A percentile compares a stretch with the other conserved stretches of the same genome.
Evolutionary conservation across 2,329 filamentous ascomycete genomes (phyloP).

Genomic region (Epichloe festucae): DNA sequence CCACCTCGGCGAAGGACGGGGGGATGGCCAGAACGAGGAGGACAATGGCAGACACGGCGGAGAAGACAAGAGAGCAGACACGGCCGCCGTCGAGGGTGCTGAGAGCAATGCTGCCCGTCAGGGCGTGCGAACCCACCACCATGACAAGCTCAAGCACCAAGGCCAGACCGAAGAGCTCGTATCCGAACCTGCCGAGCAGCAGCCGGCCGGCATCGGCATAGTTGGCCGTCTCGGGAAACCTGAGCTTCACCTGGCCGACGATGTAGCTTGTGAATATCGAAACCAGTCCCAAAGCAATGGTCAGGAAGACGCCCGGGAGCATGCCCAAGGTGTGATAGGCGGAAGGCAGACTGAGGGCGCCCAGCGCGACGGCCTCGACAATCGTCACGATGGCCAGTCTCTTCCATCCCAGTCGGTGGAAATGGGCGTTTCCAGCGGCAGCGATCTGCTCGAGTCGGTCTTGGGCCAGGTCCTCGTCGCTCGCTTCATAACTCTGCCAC

Average conservation of each 20-base stretch:
- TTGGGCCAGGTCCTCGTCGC: constrained; percentile 16
- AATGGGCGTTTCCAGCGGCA: constrained; percentile 31
- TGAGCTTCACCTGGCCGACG: constrained; percentile 35
- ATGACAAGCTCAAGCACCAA: constrained; percentile 55
- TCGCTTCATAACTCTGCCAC: constrained; percentile 7
- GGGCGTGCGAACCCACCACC: constrained; percentile 50
- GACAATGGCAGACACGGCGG: constrained; percentile 32
- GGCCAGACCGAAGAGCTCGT: constrained; percentile 48
- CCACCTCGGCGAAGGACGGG: constrained; percentile 36
- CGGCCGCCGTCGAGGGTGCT: constrained; percentile 48
- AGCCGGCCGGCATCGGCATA: constrained; percentile 57
- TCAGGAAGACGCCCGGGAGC: constrained; percentile 29
- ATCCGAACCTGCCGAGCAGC: constrained; percentile 45
- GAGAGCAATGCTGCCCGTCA: constrained; percentile 54
- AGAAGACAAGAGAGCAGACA: constrained; percentile 32
- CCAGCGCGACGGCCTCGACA: constrained; percentile 44
- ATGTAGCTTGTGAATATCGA: constrained; percentile 36
- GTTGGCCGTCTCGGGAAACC: constrained; percentile 41
- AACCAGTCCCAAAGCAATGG: constrained; percentile 26
- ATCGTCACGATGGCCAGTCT: constrained; percentile 41
- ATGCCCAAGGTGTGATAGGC: constrained; percentile 43
- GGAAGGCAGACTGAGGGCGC: constrained; percentile 35
- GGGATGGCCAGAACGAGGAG: constrained; percentile 33
- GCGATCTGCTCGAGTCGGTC: constrained; percentile 28
- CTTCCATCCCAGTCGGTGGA: constrained; percentile 43